Evolutionary conservation across 2,329 filamentous ascomycete genomes (phyloP), one percentile per base, ranked within the genome.

Genomic region (Colletotrichum camelliae): DNA sequence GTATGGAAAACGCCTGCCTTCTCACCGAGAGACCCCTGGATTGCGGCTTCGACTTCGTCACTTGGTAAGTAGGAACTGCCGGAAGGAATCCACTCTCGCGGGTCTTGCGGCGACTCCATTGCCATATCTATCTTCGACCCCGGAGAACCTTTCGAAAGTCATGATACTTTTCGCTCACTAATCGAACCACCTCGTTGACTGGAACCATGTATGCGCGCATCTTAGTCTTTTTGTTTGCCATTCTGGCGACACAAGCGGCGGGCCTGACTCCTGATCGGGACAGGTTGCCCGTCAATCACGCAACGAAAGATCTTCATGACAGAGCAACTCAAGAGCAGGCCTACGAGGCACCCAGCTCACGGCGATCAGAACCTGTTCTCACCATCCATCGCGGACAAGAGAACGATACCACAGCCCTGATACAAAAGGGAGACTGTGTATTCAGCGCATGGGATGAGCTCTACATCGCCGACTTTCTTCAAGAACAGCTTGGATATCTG

Each of bases 381-480:
- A 29, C 33, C 33, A n/a, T 31, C 15, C 29, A 37, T 2, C 70
- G 58, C 3, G 64, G 48, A 12, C 57, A 60, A 24, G 39, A 15
- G 10, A 73, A 75, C 31, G 58, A 73, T 7, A 73, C 73, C 2
- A 35, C 33, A 15, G 1, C 29, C 5, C 57, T 21, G 2, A 8
- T 58, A 13, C 33, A 29, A 5, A 48, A 24, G 5, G 67, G 67
- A 16, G 57, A 73, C 48, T 75, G 69, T 3, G 16, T 24, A 1
- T 65, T 75, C 7, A 62, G 9, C 15, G 55, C 62, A 2, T 75
- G 70, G 64, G 70, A 75, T 33, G 73, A 75, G 15, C n/a, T 68
- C 0, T 75, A 75, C 43, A 75, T 75, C 35, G 65, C 70, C 39
- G 70, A 75, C 13, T 75, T 75, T 1, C 73, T 75, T 1, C 73